Base-by-base conservation (phyloP, 768 basidiomycete genomes). In the Boletus bicolor region DNA sequence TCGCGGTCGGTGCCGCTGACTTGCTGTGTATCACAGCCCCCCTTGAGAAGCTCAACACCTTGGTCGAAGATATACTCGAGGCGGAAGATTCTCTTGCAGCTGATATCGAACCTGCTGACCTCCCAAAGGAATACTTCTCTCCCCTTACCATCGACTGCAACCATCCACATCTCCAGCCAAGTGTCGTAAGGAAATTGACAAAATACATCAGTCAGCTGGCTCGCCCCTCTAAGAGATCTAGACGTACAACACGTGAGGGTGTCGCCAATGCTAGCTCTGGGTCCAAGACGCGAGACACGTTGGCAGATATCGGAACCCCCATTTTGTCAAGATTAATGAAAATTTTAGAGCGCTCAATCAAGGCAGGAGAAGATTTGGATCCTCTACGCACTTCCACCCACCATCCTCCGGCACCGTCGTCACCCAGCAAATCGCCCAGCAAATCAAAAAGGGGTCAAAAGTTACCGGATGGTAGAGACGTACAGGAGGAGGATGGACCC, bases 11-110 rank as follows among this genome's bases (percentile, higher is more conserved):
- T 1, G 2, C n/a, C 49, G 24, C 49, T 51, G 53, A 60, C 55
- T 36, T 39, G 15, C 5, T 38, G 7, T 21, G 49, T 21, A 43
- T 55, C 28, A 24, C 35, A 87, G 88, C 72, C 2, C 87, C 89
- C 0, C 70, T 89, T 5, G 88, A 94, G 64, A 95, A 90, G 68
- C 77, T 98, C 10, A 77, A 75, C 0, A 82, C 84, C 3, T 73
- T 92, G 17, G 75, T 96, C 1, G 91, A 93, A 59, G 93, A 96
- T 51, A 80, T 97, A 15, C 89, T 96, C 53, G 86, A 89, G 58
- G 85, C 89, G 0, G 86, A 91, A 62, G 93, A 94, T 65, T 68
- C 78, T 0, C 73, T 92, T 15, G 79, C 86, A 3, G 73, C 82
- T 0, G 86, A 88, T 47, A 69, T 75, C 2, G 77, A 79, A 38